Conservation (phyloP, 2,329 filamentous ascomycete species). For the Colletotrichum orbiculare region DNA sequence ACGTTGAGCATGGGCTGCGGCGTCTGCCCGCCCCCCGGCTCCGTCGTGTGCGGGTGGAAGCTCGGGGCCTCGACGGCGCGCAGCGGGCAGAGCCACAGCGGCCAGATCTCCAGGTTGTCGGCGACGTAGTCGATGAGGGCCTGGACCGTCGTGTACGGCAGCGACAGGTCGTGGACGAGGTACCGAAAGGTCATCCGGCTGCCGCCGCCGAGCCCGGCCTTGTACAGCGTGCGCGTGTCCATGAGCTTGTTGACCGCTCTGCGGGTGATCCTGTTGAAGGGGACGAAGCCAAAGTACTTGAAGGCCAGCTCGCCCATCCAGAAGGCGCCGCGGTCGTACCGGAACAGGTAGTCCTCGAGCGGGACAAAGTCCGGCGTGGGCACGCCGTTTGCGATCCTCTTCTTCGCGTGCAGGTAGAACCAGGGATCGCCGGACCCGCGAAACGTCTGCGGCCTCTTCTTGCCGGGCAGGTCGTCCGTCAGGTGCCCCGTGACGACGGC, state of each 20-base stretch:
- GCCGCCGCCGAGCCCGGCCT: slow-evolving; percentile 70
- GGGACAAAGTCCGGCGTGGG: slow-evolving; percentile 66
- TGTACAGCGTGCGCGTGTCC: slow-evolving; percentile 73
- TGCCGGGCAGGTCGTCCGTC: slow-evolving; percentile 56
- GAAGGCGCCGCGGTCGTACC: slow-evolving; percentile 77
- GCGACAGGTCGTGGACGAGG: slow-evolving; percentile 73
- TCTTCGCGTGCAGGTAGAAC: slow-evolving; percentile 75
- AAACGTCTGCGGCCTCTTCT: slow-evolving; percentile 56
- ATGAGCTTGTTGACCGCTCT: slow-evolving; percentile 71
- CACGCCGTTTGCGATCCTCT: slow-evolving; percentile 37
- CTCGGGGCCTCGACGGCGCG: slow-evolving; percentile 52
- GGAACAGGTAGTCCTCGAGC: slow-evolving; percentile 74
- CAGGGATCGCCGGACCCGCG: slow-evolving; percentile 72
- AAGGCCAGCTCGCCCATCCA: slow-evolving; percentile 74
- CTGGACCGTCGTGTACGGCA: slow-evolving; percentile 55
- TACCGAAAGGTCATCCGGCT: slow-evolving; percentile 63
- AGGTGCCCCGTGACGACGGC: slow-evolving; percentile 72
- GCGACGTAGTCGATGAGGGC: slow-evolving; percentile 63
- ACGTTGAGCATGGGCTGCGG: slow-evolving; percentile 61
- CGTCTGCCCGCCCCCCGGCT: slow-evolving; percentile 14
- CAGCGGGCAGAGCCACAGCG: slow-evolving; percentile 67
- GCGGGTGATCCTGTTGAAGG: slow-evolving; percentile 73
- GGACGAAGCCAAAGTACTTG: slow-evolving; percentile 68
- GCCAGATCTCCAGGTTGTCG: slow-evolving; percentile 58
- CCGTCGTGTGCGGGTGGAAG: slow-evolving; percentile 31